Percentiles rank a stretch among this genome's conserved stretches.
phyloP scores from a whole-genome alignment of 257 asterid genomes.

The Capsicum rhomboideum region DNA sequence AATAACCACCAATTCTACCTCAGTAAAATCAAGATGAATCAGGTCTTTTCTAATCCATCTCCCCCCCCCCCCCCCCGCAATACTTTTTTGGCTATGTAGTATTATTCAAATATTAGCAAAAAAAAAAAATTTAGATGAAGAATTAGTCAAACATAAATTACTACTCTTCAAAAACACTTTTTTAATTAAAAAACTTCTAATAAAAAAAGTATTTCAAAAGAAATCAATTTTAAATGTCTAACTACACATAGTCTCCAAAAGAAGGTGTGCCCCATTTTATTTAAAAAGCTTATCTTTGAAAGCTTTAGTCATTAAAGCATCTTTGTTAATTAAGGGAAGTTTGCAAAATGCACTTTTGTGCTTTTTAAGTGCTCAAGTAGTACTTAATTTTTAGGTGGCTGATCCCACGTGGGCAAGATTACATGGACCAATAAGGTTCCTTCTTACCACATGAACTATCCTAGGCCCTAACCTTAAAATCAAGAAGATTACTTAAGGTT shows the following conservation, averaged over 20 bases:
- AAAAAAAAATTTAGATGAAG: no score
- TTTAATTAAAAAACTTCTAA: background rate
- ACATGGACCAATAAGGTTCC: constrained; percentile 12
- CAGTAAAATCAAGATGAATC: no score
- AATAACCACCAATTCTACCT: no score
- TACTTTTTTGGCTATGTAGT: no score
- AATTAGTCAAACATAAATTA: background rate
- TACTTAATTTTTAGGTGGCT: background rate
- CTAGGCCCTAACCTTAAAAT: background rate
- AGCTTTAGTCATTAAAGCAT: background rate
- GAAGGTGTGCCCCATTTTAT: background rate
- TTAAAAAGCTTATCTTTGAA: background rate
- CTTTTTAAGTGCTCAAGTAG: no score
- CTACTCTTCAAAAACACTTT: background rate
- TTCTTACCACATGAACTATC: background rate
- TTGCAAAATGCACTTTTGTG: background rate
- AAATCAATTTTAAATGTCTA: background rate
- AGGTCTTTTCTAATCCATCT: no score
- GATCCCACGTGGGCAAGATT: constrained; percentile 11
- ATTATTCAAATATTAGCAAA: background rate
- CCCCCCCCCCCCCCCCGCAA: no score
- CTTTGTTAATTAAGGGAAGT: background rate
- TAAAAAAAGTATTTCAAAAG: no score
- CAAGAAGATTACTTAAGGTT: background rate
- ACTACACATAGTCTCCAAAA: background rate